Base-by-base conservation (phyloP, 805 yeast species). In the Candida sonorensis region DNA sequence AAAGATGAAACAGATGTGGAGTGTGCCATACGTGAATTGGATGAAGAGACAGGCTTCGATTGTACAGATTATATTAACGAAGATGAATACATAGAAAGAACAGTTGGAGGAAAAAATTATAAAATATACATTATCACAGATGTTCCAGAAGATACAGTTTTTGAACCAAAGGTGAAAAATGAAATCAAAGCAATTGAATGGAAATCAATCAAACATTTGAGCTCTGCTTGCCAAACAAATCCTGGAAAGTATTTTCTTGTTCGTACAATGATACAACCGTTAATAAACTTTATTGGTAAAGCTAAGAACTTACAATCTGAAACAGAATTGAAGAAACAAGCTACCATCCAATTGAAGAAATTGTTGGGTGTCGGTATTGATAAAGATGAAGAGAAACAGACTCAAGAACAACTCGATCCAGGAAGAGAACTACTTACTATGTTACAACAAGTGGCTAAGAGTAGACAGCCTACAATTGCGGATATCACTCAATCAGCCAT, bases 11-110 rank as follows among this genome's bases (percentile, higher is more conserved):
- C 77, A 11, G 98, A 92, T 56, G 69, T 76, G 5, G 77, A 73
- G 33, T 94, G 98, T 62, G 97, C 97, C 5, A 59, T 85, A 10
- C 72, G 99, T 48, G 99, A 92, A 55, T 87, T 84, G 15, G 71
- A 70, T 40, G 99, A 92, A 59, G 99, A 92, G 57, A 90, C 88
- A 11, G 95, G 97, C 0, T 88, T 80, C 50, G 94, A 92, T 55
- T 78, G 85, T 30, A 58, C 78, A 1, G 76, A 75, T 12, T 72
- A 69, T 41, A 66, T 88, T 26, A 72, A 75, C 40, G 81, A 79
- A 38, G 70, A 77, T 23, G 85, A 81, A 37, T 84, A 70, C 42
- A 69, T 87, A 31, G 97, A 90, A 52, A 70, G 94, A 51, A 82
- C 85, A 4, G 72, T 85, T 16, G 63, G 66, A 31, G 95, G 92